phyloP scores from a whole-genome alignment of 495 filamentous ascomycete species.

The Astrocystis sublimbata region DNA sequence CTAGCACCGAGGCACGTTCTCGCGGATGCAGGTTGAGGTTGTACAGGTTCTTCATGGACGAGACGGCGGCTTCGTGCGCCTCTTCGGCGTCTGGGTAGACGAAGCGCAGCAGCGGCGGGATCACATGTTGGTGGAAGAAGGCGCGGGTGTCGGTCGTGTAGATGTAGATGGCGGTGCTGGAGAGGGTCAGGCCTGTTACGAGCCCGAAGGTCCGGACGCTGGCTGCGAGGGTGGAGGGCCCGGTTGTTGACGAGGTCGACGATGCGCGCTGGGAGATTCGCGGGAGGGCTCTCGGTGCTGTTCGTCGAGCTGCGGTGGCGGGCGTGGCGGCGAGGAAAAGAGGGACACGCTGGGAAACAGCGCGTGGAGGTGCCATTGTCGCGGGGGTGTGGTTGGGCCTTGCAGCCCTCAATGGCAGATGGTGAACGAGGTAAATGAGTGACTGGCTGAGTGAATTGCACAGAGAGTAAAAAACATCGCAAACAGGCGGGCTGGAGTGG shows the following conservation, averaged over 20 bases:
- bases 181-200: slow-evolving; percentile 52
- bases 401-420: slow-evolving; percentile 20
- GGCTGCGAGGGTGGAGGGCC: slow-evolving; percentile 35
- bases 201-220: slow-evolving; percentile 54
- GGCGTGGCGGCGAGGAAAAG: slow-evolving; percentile 35
- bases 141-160: slow-evolving; percentile 92
- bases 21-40: slow-evolving; percentile 68
- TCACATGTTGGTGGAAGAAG: slow-evolving; percentile 76
- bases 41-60: slow-evolving; percentile 66
- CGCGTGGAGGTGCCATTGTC: slow-evolving; percentile 41
- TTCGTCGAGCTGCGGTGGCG: slow-evolving; percentile 24
- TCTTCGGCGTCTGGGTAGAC: slow-evolving; percentile 85
- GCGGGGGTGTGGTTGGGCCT: slow-evolving; percentile 38
- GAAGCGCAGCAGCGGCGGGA: slow-evolving; percentile 69
- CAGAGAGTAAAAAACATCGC: not conserved
- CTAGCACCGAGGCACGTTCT: slow-evolving; percentile 54
- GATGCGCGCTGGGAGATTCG: slow-evolving; percentile 33
- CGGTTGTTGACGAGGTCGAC: slow-evolving; percentile 41
- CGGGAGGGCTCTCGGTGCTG: slow-evolving; percentile 20
- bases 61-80: slow-evolving; percentile 77
- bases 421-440: slow-evolving; percentile 14
- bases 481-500: not conserved
- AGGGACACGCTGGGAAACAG: slow-evolving; percentile 35
- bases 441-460: slow-evolving; percentile 4
- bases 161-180: slow-evolving; percentile 55